Evolutionary conservation across 2,329 filamentous ascomycete species (phyloP).

Genomic region (Zalaria sp.): DNA sequence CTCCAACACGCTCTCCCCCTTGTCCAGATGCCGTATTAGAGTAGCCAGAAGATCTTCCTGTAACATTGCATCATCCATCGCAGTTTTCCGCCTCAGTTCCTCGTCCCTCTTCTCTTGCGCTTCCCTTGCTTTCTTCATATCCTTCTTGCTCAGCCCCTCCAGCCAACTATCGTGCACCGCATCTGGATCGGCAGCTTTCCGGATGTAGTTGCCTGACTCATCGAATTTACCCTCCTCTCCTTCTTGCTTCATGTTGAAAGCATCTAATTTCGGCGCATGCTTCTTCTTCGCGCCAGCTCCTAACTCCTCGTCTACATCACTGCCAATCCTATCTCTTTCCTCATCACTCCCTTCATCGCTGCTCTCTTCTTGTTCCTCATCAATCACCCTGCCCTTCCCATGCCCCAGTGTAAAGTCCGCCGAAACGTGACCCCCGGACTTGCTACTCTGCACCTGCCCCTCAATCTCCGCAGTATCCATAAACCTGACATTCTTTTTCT

Average conservation of each 20-base stretch:
- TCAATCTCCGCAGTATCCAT: slow-evolving; percentile 53
- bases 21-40: slow-evolving; percentile 61
- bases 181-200: slow-evolving; percentile 79
- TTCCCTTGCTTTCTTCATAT: slow-evolving; percentile 75
- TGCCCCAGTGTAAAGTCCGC: slow-evolving; percentile 46
- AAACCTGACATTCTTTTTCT: slow-evolving; percentile 49
- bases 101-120: slow-evolving; percentile 76
- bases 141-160: slow-evolving; percentile 82
- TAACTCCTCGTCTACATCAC: slow-evolving; percentile 62
- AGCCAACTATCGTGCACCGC: slow-evolving; percentile 87
- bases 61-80: slow-evolving; percentile 60
- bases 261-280: slow-evolving; percentile 86
- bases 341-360: slow-evolving; percentile 49
- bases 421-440: slow-evolving; percentile 54
- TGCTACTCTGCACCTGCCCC: slow-evolving; percentile 63
- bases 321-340: slow-evolving; percentile 49
- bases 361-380: slow-evolving; percentile 49
- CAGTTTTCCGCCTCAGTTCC: slow-evolving; percentile 56
- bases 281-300: slow-evolving; percentile 83
- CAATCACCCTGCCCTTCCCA: slow-evolving; percentile 29
- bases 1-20: slow-evolving; percentile 75
- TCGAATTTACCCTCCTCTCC: slow-evolving; percentile 91
- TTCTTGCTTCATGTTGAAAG: slow-evolving; percentile 85
- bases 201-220: slow-evolving; percentile 77
- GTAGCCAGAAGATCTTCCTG: slow-evolving; percentile 59